A percentile compares a stretch with the other conserved stretches of the same genome.
phyloP scores from a whole-genome alignment of 1,284 basidiomycete species.

The Fomes fomentarius region DNA sequence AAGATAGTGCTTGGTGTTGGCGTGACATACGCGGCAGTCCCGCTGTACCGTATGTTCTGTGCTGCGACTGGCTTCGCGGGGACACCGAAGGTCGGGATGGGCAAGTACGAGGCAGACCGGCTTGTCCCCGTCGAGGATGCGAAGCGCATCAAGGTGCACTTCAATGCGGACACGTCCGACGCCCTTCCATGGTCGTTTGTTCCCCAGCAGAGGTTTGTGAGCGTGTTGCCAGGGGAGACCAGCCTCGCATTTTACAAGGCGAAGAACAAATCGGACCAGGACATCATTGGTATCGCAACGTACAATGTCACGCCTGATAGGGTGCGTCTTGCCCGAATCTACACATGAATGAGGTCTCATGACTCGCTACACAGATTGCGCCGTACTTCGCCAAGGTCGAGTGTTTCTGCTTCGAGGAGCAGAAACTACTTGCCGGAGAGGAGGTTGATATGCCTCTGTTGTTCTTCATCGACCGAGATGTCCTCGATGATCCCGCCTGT shows the following conservation, averaged over 20 bases:
- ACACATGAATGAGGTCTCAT: background rate
- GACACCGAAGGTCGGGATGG: constrained; percentile 87
- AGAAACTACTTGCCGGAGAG: constrained; percentile 92
- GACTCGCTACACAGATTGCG: constrained; percentile 67
- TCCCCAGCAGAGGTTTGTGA: constrained; percentile 90
- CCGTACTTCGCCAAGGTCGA: constrained; percentile 99
- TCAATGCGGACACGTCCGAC: constrained; percentile 92
- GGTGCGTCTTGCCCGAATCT: constrained; percentile 49
- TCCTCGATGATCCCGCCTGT: constrained; percentile 90
- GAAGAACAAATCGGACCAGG: constrained; percentile 82
- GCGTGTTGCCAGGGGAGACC: constrained; percentile 94
- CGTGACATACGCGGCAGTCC: constrained; percentile 94
- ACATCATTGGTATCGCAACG: constrained; percentile 98
- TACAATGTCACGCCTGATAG: constrained; percentile 96
- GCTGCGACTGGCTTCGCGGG: constrained; percentile 97
- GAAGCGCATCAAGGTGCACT: constrained; percentile 88
- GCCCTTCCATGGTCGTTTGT: constrained; percentile 93
- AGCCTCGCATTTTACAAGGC: constrained; percentile 97
- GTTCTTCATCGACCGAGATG: constrained; percentile 98
- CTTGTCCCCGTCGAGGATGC: constrained; percentile 77
- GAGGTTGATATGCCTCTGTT: constrained; percentile 98
- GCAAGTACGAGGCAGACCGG: constrained; percentile 80
- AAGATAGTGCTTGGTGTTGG: constrained; percentile 85
- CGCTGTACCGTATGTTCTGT: constrained; percentile 97
- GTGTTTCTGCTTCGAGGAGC: constrained; percentile 99